phyloP scores from a whole-genome alignment of 2,329 filamentous ascomycete species.

The Mycosphaerella sp. region DNA sequence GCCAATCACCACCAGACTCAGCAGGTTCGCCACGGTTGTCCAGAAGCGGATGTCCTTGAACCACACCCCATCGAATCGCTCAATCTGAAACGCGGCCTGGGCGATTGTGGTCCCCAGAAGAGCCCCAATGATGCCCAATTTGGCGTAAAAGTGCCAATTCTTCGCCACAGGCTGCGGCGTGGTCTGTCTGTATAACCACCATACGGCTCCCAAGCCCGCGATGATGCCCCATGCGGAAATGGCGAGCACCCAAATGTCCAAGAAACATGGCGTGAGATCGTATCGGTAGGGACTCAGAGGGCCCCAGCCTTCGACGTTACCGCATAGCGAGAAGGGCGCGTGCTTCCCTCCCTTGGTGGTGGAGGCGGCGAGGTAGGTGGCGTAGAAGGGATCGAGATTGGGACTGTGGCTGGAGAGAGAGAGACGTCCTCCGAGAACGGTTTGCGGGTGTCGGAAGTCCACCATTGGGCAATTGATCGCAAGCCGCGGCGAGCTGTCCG shows the following conservation, averaged over 20 bases:
- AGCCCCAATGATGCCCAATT: constrained; percentile 65
- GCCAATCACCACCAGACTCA: constrained; percentile 69
- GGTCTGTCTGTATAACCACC: constrained; percentile 68
- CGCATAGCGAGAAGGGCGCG: constrained; percentile 64
- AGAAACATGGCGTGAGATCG: constrained; percentile 96
- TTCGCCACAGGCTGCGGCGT: constrained; percentile 62
- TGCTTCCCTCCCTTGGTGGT: constrained; percentile 4
- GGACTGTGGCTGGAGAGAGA: constrained; percentile 2
- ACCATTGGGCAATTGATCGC: constrained; percentile 19
- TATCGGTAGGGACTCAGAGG: constrained; percentile 80
- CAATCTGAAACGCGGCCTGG: constrained; percentile 70
- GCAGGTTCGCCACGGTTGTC: constrained; percentile 64
- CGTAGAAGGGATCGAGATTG: constrained; percentile 15
- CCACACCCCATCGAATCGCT: constrained; percentile 63
- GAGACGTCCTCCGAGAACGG: constrained; percentile 12
- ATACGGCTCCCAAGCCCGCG: constrained; percentile 68
- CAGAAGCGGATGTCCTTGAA: constrained; percentile 78
- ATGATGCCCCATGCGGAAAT: constrained; percentile 73
- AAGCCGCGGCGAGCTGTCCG: constrained; percentile 7
- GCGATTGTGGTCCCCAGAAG: constrained; percentile 62
- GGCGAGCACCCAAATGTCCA: constrained; percentile 78
- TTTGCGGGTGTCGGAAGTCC: constrained; percentile 15
- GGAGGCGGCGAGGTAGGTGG: constrained; percentile 29
- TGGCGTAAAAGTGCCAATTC: constrained; percentile 89
- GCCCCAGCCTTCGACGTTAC: constrained; percentile 91